Evolutionary conservation across 2,329 filamentous ascomycete species (phyloP).

Genomic region (Claviceps arundinis): DNA sequence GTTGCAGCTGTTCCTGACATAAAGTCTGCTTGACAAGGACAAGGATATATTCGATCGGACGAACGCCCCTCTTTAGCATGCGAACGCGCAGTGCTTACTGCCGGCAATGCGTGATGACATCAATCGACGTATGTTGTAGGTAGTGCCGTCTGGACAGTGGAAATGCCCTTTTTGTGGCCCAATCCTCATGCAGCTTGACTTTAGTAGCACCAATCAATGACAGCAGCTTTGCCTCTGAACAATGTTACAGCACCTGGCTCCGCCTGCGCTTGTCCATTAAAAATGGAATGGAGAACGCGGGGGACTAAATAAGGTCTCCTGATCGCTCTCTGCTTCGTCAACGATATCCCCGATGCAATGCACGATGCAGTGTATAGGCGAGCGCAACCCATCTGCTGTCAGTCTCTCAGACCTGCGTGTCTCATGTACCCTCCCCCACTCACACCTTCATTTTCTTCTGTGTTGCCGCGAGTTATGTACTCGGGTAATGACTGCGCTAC

Average conservation of each 20-base stretch:
- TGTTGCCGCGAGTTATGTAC: neutral
- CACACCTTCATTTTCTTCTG: neutral
- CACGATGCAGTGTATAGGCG: neutral
- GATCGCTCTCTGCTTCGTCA: neutral
- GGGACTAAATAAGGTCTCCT: neutral
- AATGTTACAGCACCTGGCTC: no score
- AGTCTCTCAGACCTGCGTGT: neutral
- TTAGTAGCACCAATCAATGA: no score
- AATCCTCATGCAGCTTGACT: no score
- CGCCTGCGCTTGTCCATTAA: no score
- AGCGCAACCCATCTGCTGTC: neutral
- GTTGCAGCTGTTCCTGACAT: neutral
- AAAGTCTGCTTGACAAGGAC: neutral
- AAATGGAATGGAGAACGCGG: no score
- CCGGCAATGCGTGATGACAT: neutral
- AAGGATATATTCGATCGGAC: neutral
- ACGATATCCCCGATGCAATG: neutral
- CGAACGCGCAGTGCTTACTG: neutral
- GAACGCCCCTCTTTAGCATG: neutral
- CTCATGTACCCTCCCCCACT: neutral
- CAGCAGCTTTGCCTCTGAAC: neutral
- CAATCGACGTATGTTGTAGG: neutral
- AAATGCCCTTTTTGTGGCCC: no score
- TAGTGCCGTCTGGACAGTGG: no score
- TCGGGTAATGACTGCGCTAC: neutral